Conservation (phyloP, 2,329 filamentous ascomycete genomes). For the Clonostachys solani region DNA sequence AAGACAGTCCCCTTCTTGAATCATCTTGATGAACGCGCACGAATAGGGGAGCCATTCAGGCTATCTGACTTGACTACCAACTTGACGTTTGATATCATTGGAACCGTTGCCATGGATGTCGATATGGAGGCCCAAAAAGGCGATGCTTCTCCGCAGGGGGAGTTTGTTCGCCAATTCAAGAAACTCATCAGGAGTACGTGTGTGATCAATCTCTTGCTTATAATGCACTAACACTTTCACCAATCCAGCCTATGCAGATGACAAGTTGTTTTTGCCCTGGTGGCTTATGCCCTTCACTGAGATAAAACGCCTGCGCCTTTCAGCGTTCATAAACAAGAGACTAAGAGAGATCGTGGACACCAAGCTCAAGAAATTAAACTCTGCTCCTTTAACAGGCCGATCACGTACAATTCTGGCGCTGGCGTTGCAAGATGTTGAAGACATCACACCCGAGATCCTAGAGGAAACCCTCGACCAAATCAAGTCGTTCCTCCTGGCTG, state of each 20-base stretch:
- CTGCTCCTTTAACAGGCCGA: not conserved
- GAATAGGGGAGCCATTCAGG: conserved; percentile 15
- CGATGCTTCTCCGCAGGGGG: conserved; percentile 14
- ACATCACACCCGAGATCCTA: conserved; percentile 15
- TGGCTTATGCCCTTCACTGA: conserved; percentile 10
- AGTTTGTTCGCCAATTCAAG: conserved; percentile 20
- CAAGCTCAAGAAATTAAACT: no score
- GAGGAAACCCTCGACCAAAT: conserved; percentile 64
- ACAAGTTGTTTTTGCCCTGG: conserved; percentile 8
- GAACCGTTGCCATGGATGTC: conserved; percentile 23
- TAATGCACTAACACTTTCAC: no score
- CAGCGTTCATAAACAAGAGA: not conserved
- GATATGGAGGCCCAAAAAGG: conserved; percentile 24
- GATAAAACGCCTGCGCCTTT: conserved; percentile 9
- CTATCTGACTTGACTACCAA: conserved; percentile 19
- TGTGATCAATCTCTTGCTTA: no score
- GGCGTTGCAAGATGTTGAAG: conserved; percentile 16
- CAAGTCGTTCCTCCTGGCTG: conserved; percentile 78
- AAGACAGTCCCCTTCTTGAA: conserved; percentile 11
- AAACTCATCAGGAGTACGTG: conserved; percentile 9
- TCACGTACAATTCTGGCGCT: conserved; percentile 13
- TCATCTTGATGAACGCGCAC: conserved; percentile 19
- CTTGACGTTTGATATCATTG: conserved; percentile 34
- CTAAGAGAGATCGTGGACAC: no score
- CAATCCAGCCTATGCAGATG: conserved; percentile 1